Evolutionary conservation across 768 basidiomycete genomes (phyloP), one percentile per base, ranked within the genome.

Genomic region (Boletus rubropictus): DNA sequence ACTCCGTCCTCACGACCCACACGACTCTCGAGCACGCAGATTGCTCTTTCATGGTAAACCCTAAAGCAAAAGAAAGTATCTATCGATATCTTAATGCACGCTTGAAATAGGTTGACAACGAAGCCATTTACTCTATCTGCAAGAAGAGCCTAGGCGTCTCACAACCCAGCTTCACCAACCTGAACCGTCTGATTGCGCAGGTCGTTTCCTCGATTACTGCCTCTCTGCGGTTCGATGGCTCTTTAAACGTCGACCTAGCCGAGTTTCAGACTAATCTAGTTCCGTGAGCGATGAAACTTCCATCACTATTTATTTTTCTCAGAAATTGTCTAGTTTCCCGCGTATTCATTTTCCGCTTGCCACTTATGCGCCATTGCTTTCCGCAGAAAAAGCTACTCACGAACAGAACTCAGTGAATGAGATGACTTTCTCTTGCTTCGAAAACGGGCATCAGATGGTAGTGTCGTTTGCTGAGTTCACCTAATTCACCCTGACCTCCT

Each of bases 11-110:
- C 52, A 98, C 96, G 39, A 99, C 96, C 40, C 96, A 99, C 70
- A 97, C 96, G 35, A 98, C 96, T 47, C 84, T 98, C 49, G 96
- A 98, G 70, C 96, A 99, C 73, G 96, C 96, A n/a, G 96, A 99
- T 74, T 99, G 96, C 70, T 97, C 96, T 31, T 99, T 99, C 79
- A 98, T 99, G 95, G 96, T 86, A 53, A 42, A 44, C 45, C 10
- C 12, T 21, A 18, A 45, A 28, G 24, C 8, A 14, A 10, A 27
- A 40, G 21, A 27, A 18, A 39, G 9, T 20, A n/a, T 42, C 5
- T 24, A 18, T 34, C 36, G 29, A 22, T 34, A 38, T 48, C 46
- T 42, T 49, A 43, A 52, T 51, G 12, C 40, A 54, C 24, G 44
- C 29, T 36, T 31, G 17, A 35, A 53, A 29, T 51, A 90, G 88